Conservation (phyloP, 208 protist genomes). For the Trypanosoma cruzi region DNA sequence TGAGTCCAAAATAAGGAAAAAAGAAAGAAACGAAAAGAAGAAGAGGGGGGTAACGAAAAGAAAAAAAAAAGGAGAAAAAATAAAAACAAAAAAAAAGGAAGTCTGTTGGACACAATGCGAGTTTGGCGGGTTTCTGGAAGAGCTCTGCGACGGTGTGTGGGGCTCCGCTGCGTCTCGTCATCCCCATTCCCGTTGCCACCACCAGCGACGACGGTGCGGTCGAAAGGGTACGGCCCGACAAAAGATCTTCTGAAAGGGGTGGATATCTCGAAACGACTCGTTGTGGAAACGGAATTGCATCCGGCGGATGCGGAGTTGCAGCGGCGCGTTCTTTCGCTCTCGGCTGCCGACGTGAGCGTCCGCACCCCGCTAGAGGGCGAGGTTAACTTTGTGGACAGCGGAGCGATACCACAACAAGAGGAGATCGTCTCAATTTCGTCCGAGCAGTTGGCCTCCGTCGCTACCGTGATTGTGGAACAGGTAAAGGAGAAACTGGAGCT, state of each 20-base stretch:
- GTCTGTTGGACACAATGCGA: slow-evolving; percentile 11
- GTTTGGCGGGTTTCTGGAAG: slow-evolving; percentile 5
- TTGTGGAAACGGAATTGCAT: slow-evolving; percentile 69
- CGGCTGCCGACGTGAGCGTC: slow-evolving; percentile 47
- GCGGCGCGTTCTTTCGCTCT: slow-evolving; percentile 60
- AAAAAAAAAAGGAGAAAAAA: too few relatives aligned
- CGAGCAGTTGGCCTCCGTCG: slow-evolving; percentile 66
- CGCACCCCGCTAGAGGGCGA: slow-evolving; percentile 8
- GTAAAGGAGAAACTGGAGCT: slow-evolving; percentile 28
- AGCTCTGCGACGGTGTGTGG: not conserved
- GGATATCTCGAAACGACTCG: slow-evolving; percentile 34
- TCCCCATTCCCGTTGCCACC: not conserved
- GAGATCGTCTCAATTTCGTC: slow-evolving; percentile 48
- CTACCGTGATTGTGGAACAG: slow-evolving; percentile 46
- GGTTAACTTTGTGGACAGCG: not conserved
- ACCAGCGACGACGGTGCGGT: slow-evolving; percentile 37
- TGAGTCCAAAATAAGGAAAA: too few relatives aligned
- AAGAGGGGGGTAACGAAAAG: too few relatives aligned
- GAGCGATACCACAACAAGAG: slow-evolving; percentile 30
- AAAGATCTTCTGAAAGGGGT: slow-evolving; percentile 67
- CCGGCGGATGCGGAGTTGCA: slow-evolving; percentile 73
- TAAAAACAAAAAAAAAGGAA: not conserved
- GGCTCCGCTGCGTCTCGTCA: slow-evolving; percentile 22
- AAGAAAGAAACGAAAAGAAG: too few relatives aligned
- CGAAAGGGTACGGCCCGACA: slow-evolving; percentile 75